Conservation (phyloP, 495 filamentous ascomycete species). For the Neurospora discreta region DNA sequence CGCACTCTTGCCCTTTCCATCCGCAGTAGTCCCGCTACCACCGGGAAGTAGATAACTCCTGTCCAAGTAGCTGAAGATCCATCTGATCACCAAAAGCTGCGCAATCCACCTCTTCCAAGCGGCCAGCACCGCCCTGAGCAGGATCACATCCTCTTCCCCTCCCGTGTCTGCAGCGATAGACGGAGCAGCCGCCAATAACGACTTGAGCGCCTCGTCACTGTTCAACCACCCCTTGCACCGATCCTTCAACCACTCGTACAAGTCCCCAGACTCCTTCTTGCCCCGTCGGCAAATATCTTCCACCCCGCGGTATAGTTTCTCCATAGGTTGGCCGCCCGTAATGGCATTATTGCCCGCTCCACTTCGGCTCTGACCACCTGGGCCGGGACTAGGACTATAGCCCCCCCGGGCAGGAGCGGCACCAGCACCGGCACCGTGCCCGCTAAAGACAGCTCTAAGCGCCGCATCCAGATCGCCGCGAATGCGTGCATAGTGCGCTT, state of each 20-base stretch:
- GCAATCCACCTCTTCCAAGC: slow-evolving; percentile 71
- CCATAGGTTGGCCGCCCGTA: slow-evolving; percentile 45
- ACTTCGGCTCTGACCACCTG: background rate
- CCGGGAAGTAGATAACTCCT: slow-evolving; percentile 64
- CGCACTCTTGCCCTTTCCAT: slow-evolving; percentile 11
- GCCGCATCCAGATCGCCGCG: slow-evolving; percentile 63
- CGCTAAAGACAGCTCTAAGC: slow-evolving; percentile 55
- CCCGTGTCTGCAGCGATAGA: slow-evolving; percentile 14
- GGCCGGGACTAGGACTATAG: background rate
- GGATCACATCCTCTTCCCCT: slow-evolving; percentile 46
- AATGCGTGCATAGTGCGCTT: slow-evolving; percentile 59
- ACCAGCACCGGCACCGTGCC: background rate
- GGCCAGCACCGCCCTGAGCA: slow-evolving; percentile 51
- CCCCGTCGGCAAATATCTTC: slow-evolving; percentile 81
- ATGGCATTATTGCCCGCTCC: background rate
- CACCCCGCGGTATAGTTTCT: slow-evolving; percentile 79
- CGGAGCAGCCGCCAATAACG: slow-evolving; percentile 27
- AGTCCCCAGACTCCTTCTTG: slow-evolving; percentile 38
- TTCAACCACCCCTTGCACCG: slow-evolving; percentile 53
- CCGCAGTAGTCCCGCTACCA: slow-evolving; percentile 7
- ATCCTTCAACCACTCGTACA: slow-evolving; percentile 50
- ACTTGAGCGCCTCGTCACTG: slow-evolving; percentile 39
- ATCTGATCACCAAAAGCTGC: slow-evolving; percentile 66
- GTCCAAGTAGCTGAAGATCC: slow-evolving; percentile 87
- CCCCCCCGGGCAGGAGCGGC: background rate